Conservation (phyloP, 2,329 filamentous ascomycete species). For the Emydomyces testavorans region DNA sequence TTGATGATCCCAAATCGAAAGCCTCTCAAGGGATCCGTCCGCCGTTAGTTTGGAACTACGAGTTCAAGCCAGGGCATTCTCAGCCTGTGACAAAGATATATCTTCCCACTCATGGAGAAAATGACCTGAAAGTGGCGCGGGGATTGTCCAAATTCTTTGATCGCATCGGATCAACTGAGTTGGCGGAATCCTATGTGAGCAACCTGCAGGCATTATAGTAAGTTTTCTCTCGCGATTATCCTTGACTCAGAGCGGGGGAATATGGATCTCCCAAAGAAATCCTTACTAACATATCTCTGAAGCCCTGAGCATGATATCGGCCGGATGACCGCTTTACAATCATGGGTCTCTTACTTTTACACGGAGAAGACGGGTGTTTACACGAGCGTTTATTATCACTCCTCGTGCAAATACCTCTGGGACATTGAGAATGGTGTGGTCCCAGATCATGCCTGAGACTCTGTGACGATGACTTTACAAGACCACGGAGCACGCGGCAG, state of each 20-base stretch:
- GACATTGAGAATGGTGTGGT: too few relatives aligned
- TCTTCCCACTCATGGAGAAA: conserved; percentile 11
- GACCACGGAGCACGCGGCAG: too few relatives aligned
- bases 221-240: background rate
- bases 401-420: conserved; percentile 9
- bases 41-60: conserved; percentile 11
- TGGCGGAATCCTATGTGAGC: conserved; percentile 10
- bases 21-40: too few relatives aligned
- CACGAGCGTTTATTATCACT: conserved; percentile 10
- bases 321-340: background rate
- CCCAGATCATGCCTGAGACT: too few relatives aligned
- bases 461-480: too few relatives aligned
- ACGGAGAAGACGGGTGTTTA: conserved; percentile 13
- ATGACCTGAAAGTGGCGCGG: conserved; percentile 6
- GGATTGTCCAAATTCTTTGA: conserved; percentile 6
- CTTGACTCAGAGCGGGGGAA: too few relatives aligned
- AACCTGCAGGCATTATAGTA: conserved; percentile 8
- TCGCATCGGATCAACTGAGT: conserved; percentile 1
- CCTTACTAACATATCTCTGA: too few relatives aligned
- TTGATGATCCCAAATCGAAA: conserved; percentile 7
- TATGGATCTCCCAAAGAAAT: too few relatives aligned
- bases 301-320: conserved; percentile 8
- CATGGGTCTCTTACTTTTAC: conserved; percentile 12
- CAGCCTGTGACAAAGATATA: conserved; percentile 11
- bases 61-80: background rate